Conservation (phyloP, 73 alveolate genomes). For the Symbiodinium natans region DNA sequence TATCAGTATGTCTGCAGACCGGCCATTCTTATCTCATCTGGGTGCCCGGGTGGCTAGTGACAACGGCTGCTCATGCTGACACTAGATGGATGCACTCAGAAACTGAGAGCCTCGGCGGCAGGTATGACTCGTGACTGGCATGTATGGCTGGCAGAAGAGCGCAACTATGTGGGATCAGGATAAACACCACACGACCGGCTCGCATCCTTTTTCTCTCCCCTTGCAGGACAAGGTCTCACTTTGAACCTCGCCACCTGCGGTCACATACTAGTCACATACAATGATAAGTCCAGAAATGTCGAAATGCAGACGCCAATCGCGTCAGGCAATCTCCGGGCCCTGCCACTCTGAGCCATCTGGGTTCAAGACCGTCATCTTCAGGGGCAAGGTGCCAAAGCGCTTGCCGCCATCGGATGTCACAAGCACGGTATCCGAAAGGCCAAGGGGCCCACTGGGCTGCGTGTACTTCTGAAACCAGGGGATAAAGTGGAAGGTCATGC, state of each 20-base stretch:
- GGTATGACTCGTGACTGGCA: no score
- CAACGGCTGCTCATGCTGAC: no score
- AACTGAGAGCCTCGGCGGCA: no score
- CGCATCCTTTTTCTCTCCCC: no score
- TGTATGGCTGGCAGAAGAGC: background rate
- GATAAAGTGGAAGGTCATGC: conserved; percentile 86
- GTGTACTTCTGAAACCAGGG: conserved; percentile 91
- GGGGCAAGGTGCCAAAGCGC: conserved; percentile 66
- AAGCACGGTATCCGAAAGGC: conserved; percentile 66
- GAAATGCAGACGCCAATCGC: no score
- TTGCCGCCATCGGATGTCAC: conserved; percentile 53
- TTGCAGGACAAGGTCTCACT: background rate
- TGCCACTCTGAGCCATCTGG: background rate
- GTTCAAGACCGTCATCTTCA: conserved; percentile 3
- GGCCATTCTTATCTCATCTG: no score
- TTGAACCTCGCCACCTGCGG: background rate
- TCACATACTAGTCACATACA: no score
- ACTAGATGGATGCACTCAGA: no score
- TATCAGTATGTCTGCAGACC: background rate
- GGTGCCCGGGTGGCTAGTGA: no score
- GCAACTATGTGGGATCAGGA: background rate
- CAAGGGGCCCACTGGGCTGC: conserved; percentile 61
- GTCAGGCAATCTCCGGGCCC: background rate
- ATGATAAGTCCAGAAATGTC: no score
- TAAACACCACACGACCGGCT: background rate